phyloP scores from a whole-genome alignment of 441 rosid genomes.

The Erodium chrysanthum region DNA sequence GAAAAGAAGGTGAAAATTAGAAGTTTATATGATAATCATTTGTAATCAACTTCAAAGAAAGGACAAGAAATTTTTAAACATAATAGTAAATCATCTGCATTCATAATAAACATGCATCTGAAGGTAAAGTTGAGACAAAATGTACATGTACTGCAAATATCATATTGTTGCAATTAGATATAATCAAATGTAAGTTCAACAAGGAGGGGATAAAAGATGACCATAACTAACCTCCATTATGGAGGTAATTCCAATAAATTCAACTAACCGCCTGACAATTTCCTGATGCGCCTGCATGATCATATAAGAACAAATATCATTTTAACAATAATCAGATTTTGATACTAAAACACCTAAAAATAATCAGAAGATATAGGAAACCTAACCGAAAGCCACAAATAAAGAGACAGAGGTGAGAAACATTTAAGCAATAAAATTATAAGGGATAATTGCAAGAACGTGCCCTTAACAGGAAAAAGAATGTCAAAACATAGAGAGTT shows the following conservation, averaged over 20 bases:
- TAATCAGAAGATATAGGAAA: neutral
- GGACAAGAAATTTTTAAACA: neutral
- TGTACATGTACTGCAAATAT: neutral
- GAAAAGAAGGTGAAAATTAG: neutral
- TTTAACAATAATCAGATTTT: neutral
- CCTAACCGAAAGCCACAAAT: neutral
- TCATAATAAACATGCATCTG: neutral
- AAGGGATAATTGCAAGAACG: no score
- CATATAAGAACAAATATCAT: slow-evolving; percentile 19
- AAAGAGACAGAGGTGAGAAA: neutral
- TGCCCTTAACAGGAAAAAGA: neutral
- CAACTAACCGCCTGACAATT: slow-evolving; percentile 59
- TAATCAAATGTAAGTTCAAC: slow-evolving; percentile 13
- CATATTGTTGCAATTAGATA: slow-evolving; percentile 4
- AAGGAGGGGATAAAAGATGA: slow-evolving; percentile 16
- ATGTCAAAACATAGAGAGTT: neutral
- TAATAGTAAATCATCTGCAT: neutral
- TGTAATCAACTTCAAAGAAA: neutral
- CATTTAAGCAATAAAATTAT: neutral
- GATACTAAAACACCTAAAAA: neutral
- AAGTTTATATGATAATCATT: neutral
- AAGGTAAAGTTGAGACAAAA: slow-evolving; percentile 6
- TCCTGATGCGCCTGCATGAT: slow-evolving; percentile 60
- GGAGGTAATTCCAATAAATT: slow-evolving; percentile 84
- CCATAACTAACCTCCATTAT: slow-evolving; percentile 74